Base-by-base conservation (phyloP, 768 basidiomycete species). In the Phylloporus scabripes region DNA sequence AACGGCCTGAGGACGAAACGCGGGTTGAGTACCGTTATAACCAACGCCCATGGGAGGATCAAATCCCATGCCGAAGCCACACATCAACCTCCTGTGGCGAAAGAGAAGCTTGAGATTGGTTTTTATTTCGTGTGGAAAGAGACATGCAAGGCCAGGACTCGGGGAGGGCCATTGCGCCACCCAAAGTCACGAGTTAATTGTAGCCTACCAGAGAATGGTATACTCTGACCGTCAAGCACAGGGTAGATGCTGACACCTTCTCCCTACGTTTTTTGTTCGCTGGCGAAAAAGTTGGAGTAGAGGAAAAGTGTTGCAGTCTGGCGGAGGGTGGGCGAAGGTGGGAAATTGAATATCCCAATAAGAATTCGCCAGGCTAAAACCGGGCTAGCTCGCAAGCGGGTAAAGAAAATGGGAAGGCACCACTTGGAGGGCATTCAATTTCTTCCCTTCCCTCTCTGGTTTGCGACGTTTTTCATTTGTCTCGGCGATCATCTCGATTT, bases 401-500 rank as follows among this genome's bases (percentile, higher is more conserved):
- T 29, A 28, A 52, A 18, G 26, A 45, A 32, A n/a, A 7, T 31
- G 28, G 9, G 46, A 31, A 72, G 80, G 41, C 59, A 92, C 92
- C 67, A 44, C 85, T 81, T 42, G 79, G 81, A 9, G 87, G n/a
- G n/a, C n/a, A n/a, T n/a, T n/a, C n/a, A n/a, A n/a, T n/a, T n/a
- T n/a, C n/a, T 62, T 1, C 79, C 77, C 54, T 92, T 76, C 53
- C 91, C 24, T 26, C 24, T 26, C 24, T 26, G 7, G 24, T 26
- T 26, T 26, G 24, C 24, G 24, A 26, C 7, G 76, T 67, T 95
- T 95, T 54, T 87, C 74, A 64, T 90, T 93, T 7, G 87, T 85
- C 58, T 94, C 89, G 0, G 93, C 82, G 48, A 94, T 86, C 83
- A 95, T 88, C 12, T n/a, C n/a, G n/a, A n/a, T n/a, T n/a, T n/a